Evolutionary conservation across 345 rosid genomes (phyloP).

Genomic region (Sonneratia alba): DNA sequence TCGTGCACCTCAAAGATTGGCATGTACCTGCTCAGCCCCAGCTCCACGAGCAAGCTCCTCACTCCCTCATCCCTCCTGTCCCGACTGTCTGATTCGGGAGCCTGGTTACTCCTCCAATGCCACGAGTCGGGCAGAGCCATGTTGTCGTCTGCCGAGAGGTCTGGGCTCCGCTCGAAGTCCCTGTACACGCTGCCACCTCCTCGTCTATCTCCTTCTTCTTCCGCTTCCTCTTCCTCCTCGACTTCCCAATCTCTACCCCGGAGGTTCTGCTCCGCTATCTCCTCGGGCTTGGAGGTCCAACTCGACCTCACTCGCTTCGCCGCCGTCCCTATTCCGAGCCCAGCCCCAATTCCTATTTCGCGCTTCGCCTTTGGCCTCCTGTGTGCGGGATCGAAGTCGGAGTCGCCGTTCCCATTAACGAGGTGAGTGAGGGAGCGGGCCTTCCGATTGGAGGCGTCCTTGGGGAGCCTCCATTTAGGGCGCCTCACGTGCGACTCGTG

Average conservation of each 20-base stretch:
- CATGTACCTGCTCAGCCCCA: slow-evolving; percentile 56
- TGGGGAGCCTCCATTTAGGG: slow-evolving; percentile 32
- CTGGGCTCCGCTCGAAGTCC: slow-evolving; percentile 30
- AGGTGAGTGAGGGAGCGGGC: slow-evolving; percentile 54
- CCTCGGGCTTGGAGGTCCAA: slow-evolving; percentile 38
- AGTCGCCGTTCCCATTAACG: slow-evolving; percentile 34
- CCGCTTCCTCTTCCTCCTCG: slow-evolving; percentile 28
- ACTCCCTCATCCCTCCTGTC: slow-evolving; percentile 37
- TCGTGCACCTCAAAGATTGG: slow-evolving; percentile 71
- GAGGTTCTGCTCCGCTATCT: slow-evolving; percentile 21
- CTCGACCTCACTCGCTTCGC: slow-evolving; percentile 38
- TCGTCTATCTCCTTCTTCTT: slow-evolving; percentile 24
- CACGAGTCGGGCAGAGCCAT: slow-evolving; percentile 20
- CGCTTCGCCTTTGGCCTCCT: slow-evolving; percentile 29
- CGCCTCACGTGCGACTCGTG: slow-evolving; percentile 40
- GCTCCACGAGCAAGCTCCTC: slow-evolving; percentile 49
- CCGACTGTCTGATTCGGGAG: no score
- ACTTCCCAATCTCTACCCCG: slow-evolving; percentile 25
- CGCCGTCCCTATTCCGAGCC: slow-evolving; percentile 4
- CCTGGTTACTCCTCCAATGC: slow-evolving; percentile 14
- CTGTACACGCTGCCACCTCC: slow-evolving; percentile 26
- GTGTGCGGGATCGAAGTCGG: slow-evolving; percentile 13
- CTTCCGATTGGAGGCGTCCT: slow-evolving; percentile 28
- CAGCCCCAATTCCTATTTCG: slow-evolving; percentile 11
- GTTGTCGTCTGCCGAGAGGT: slow-evolving; percentile 27